Conservation (phyloP, 306 rosid species). For the Castanopsis chinensis region DNA sequence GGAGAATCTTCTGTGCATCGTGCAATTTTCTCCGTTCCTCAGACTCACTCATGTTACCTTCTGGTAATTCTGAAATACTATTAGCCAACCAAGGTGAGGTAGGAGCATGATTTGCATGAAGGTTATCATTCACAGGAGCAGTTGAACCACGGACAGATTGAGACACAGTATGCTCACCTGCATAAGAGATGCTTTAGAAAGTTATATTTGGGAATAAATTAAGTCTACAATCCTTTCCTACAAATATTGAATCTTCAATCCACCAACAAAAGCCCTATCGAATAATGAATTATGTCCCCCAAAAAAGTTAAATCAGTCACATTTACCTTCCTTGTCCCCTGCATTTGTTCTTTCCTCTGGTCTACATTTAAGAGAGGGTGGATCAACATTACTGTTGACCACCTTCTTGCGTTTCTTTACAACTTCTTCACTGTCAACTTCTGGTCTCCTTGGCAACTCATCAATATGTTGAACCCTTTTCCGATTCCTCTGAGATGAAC, state of each 20-base stretch:
- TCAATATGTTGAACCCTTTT: slow-evolving; percentile 51
- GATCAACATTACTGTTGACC: slow-evolving; percentile 32
- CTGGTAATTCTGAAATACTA: slow-evolving; percentile 12
- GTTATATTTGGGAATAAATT: slow-evolving; percentile 16
- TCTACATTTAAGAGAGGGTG: slow-evolving; percentile 35
- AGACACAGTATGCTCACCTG: slow-evolving; percentile 42
- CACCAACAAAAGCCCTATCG: slow-evolving; percentile 11
- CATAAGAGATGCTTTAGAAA: slow-evolving; percentile 33
- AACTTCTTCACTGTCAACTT: slow-evolving; percentile 37
- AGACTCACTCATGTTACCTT: slow-evolving; percentile 20
- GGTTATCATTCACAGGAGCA: slow-evolving; percentile 25
- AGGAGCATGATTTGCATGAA: slow-evolving; percentile 9
- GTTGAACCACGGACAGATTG: slow-evolving; percentile 25
- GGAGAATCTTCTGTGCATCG: slow-evolving; percentile 34
- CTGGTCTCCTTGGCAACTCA: slow-evolving; percentile 31
- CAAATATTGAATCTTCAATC: slow-evolving; percentile 18
- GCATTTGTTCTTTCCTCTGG: slow-evolving; percentile 30
- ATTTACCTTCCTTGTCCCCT: slow-evolving; percentile 55
- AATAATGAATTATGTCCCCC: neutral
- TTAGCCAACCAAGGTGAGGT: slow-evolving; percentile 1
- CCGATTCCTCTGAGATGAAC: slow-evolving; percentile 66
- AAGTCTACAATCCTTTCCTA: neutral
- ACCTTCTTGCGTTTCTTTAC: slow-evolving; percentile 63
- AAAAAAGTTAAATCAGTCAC: slow-evolving; percentile 14
- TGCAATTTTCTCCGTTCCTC: slow-evolving; percentile 26